Evolutionary conservation across 176 grass and related monocot species (phyloP), one percentile per base, ranked within the genome.

Genomic region (Hordeum marinum): DNA sequence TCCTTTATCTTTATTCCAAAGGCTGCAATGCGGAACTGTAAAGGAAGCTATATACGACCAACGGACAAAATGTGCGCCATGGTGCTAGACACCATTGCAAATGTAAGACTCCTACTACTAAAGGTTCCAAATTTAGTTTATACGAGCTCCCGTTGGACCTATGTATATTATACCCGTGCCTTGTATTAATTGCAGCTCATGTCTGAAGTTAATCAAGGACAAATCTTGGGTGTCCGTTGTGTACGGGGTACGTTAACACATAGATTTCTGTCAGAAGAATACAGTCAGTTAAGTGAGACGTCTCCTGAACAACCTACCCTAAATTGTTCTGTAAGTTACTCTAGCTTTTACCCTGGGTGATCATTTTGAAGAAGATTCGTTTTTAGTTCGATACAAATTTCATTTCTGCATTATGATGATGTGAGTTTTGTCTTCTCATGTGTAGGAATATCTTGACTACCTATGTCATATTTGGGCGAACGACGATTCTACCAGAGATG

Each of bases 391-490:
- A 7, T 18, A 18, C 25, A 1, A 8, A 6, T 34, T 57, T 57
- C 52, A 3, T 57, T 21, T 57, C 6, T 3, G 18, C 52, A 21
- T 57, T 21, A 2, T 57, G 18, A 57, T 57, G 52, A 57, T 21
- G 18, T 25, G 12, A 15, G 27, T 10, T 48, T 39, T 69, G 10
- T 1, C 45, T 39, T 70, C 8, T 43, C 17, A 82, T 42, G 12
- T 64, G 20, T 74, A 93, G 85, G 9, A 8, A 45, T 88, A 94
- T 20, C 3, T n/a, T 61, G 72, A 78, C 39, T 87, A 83, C 70
- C 37, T 94, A 3, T 60, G 63, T 2, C 70, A 87, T 52, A 79
- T 78, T 17, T 94, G 84, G 92, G 72, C 65, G 20, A 91, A 91
- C 29, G 7, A 46, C 39, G 63, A 87, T 17, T 9, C n/a, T 29